phyloP scores from a whole-genome alignment of 306 rosid genomes.

The Senna siamea region DNA sequence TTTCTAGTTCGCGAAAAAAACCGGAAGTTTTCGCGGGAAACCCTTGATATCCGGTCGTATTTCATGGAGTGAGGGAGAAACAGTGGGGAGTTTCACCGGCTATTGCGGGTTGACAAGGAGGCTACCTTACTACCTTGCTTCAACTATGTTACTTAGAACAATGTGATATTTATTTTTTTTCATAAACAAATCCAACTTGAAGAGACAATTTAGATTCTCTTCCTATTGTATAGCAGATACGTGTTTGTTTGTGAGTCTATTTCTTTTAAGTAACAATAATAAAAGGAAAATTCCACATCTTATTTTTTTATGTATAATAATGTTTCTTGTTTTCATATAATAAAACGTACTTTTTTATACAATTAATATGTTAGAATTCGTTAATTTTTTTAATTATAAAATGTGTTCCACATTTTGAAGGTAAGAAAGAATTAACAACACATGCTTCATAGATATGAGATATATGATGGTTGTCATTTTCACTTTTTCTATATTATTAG shows the following conservation, averaged over 20 bases:
- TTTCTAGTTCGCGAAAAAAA: constrained; percentile 32
- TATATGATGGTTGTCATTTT: too few relatives aligned
- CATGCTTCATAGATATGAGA: background rate
- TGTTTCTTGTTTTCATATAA: background rate
- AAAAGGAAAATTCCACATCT: background rate
- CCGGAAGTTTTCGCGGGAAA: constrained; percentile 65
- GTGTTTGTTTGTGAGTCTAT: background rate
- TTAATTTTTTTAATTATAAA: too few relatives aligned
- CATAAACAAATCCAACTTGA: background rate
- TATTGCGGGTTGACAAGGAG: constrained; percentile 47
- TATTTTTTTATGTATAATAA: background rate
- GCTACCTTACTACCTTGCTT: constrained; percentile 28
- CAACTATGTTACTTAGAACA: background rate
- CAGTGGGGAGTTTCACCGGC: constrained; percentile 34
- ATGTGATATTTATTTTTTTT: background rate
- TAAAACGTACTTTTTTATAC: too few relatives aligned
- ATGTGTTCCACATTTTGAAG: background rate
- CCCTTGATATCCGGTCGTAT: constrained; percentile 48
- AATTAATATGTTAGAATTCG: too few relatives aligned
- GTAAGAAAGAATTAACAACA: background rate
- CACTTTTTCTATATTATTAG: too few relatives aligned
- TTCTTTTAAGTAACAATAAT: background rate
- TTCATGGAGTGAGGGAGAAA: constrained; percentile 25
- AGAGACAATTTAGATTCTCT: background rate
- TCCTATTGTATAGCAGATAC: background rate